Evolutionary conservation across 768 basidiomycete genomes (phyloP).

Genomic region (Hydnum rufescens): DNA sequence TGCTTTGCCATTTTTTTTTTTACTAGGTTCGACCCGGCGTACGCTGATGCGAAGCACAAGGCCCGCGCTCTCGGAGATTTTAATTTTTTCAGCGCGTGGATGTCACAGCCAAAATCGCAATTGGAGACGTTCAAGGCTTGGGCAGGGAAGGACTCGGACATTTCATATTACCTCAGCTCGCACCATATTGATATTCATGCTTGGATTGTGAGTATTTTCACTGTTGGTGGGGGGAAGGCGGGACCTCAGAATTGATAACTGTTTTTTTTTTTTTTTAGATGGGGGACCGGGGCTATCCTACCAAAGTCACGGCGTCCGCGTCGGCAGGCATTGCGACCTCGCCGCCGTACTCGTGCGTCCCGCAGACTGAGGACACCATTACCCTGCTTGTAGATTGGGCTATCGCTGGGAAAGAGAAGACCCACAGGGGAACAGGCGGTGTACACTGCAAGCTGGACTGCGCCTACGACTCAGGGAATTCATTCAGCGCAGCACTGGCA

Average conservation of each 20-base stretch:
- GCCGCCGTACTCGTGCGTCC: constrained; percentile 72
- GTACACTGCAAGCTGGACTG: constrained; percentile 90
- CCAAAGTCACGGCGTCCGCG: constrained; percentile 68
- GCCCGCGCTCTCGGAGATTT: constrained; percentile 67
- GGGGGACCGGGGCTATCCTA: constrained; percentile 10
- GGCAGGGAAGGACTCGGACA: constrained; percentile 84
- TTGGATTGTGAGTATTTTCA: constrained; percentile 17
- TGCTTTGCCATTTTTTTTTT: neutral
- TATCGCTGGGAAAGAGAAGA: constrained; percentile 43
- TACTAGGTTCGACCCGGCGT: constrained; percentile 50
- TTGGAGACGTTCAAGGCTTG: constrained; percentile 87
- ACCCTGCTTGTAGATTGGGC: constrained; percentile 91
- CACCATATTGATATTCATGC: constrained; percentile 56
- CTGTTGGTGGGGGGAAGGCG: neutral
- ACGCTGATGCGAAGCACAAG: constrained; percentile 73
- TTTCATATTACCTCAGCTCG: constrained; percentile 70
- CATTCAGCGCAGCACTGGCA: constrained; percentile 88
- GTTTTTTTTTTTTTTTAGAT: constrained; percentile 8
- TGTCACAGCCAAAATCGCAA: constrained; percentile 93
- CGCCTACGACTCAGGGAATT: constrained; percentile 73
- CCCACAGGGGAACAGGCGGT: constrained; percentile 69
- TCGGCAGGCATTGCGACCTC: constrained; percentile 80
- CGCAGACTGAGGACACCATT: constrained; percentile 77
- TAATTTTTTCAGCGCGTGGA: constrained; percentile 93
- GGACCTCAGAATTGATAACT: no score